Evolutionary conservation across 768 basidiomycete species (phyloP).

Genomic region (Boletus edulis): DNA sequence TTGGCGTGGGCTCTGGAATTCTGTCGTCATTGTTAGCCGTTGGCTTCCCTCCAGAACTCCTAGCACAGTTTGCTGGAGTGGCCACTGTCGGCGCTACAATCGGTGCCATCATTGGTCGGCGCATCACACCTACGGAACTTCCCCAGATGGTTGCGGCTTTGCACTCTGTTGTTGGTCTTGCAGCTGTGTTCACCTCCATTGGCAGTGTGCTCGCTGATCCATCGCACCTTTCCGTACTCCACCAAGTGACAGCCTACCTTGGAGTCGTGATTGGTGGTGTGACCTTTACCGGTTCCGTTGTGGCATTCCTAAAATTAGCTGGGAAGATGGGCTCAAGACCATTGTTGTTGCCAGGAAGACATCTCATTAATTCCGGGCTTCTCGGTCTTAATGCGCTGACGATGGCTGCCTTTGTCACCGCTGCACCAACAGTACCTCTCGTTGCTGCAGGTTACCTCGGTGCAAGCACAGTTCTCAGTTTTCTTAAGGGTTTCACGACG

Average conservation of each 20-base stretch:
- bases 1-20: conserved; percentile 81
- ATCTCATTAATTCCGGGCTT: conserved; percentile 70
- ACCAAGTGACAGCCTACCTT: conserved; percentile 82
- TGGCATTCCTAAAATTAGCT: conserved; percentile 86
- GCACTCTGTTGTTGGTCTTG: conserved; percentile 88
- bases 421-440: conserved; percentile 66
- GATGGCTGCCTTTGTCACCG: conserved; percentile 74
- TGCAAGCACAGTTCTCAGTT: conserved; percentile 71
- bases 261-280: conserved; percentile 86
- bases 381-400: conserved; percentile 68
- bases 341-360: conserved; percentile 70
- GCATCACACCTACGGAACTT: conserved; percentile 84
- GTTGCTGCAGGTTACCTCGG: conserved; percentile 79
- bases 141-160: conserved; percentile 82
- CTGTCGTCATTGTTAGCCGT: conserved; percentile 79
- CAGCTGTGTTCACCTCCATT: conserved; percentile 84
- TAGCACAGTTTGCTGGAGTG: conserved; percentile 76
- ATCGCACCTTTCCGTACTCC: conserved; percentile 66
- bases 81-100: conserved; percentile 70
- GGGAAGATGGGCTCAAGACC: conserved; percentile 78
- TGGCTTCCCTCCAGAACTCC: conserved; percentile 71
- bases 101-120: conserved; percentile 73
- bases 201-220: conserved; percentile 75
- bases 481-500: conserved; percentile 83
- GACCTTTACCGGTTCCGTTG: conserved; percentile 87